Percentiles rank a stretch among this genome's conserved stretches.
Conservation (phyloP, 352 stramenopile genomes). For the Globisporangium middletonii region DNA sequence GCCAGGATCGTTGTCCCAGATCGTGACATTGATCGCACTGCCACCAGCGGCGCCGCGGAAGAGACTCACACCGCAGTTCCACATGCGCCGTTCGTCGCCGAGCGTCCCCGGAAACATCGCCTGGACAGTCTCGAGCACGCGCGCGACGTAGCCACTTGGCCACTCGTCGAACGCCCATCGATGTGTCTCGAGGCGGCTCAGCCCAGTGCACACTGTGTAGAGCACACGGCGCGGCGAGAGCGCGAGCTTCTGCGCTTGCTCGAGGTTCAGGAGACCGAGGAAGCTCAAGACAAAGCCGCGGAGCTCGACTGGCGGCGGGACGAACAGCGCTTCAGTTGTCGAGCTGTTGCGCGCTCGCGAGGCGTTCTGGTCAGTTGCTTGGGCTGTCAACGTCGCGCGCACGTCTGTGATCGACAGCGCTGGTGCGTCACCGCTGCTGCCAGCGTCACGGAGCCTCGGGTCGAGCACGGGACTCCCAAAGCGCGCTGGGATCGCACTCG, state of each 20-base stretch:
- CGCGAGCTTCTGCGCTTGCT: slow-evolving; percentile 36
- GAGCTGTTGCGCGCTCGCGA: slow-evolving; percentile 12
- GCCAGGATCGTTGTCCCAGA: slow-evolving; percentile 78
- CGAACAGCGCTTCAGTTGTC: slow-evolving; percentile 17
- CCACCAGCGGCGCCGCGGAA: slow-evolving; percentile 22
- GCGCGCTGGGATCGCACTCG: slow-evolving; percentile 15
- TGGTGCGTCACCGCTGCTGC: background rate
- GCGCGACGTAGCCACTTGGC: slow-evolving; percentile 37
- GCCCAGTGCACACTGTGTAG: slow-evolving; percentile 38
- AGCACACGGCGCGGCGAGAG: slow-evolving; percentile 30
- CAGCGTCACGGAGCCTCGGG: slow-evolving; percentile 10
- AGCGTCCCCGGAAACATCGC: slow-evolving; percentile 44
- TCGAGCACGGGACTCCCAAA: slow-evolving; percentile 35
- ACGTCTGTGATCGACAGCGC: slow-evolving; percentile 26
- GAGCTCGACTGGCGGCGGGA: slow-evolving; percentile 31
- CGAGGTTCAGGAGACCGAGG: slow-evolving; percentile 52
- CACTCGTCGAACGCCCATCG: slow-evolving; percentile 52
- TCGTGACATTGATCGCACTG: slow-evolving; percentile 43
- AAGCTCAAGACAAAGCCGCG: slow-evolving; percentile 59
- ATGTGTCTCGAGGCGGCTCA: slow-evolving; percentile 55
- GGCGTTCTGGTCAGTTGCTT: slow-evolving; percentile 21
- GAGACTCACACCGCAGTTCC: slow-evolving; percentile 53
- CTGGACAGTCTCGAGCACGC: slow-evolving; percentile 35
- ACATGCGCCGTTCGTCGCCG: slow-evolving; percentile 40
- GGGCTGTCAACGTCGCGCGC: slow-evolving; percentile 13